Evolutionary conservation across 345 rosid species (phyloP).

Genomic region (Luvunga scandens): DNA sequence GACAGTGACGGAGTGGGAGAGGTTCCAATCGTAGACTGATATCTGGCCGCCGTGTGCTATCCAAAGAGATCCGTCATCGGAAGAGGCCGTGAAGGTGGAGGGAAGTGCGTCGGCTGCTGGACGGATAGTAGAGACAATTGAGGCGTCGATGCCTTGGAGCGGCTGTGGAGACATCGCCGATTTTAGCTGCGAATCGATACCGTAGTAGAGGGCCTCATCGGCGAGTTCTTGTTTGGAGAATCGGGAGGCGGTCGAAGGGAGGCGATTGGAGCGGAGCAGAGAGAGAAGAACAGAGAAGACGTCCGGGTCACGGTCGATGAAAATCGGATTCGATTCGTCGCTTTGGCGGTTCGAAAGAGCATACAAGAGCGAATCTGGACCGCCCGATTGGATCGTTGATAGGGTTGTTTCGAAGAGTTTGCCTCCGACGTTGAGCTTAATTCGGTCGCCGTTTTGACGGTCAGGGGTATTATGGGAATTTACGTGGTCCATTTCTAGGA

Average conservation of each 20-base stretch:
- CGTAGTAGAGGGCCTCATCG: constrained; percentile 87
- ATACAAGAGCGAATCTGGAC: constrained; percentile 76
- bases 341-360: constrained; percentile 57
- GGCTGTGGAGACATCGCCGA: constrained; percentile 65
- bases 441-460: constrained; percentile 21
- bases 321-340: constrained; percentile 44
- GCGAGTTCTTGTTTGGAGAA: constrained; percentile 84
- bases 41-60: constrained; percentile 92
- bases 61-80: constrained; percentile 72
- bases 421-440: constrained; percentile 95
- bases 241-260: constrained; percentile 55
- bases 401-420: constrained; percentile 72
- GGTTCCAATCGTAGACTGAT: constrained; percentile 74
- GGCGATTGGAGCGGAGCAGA: constrained; percentile 68
- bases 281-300: constrained; percentile 79
- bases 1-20: constrained; percentile 53
- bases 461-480: background rate
- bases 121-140: constrained; percentile 51
- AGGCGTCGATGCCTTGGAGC: constrained; percentile 70
- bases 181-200: constrained; percentile 65
- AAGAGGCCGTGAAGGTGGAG: constrained; percentile 60
- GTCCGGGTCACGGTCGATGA: constrained; percentile 95
- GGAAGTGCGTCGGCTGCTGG: constrained; percentile 72
- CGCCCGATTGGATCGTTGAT: constrained; percentile 71
- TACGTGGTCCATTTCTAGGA: background rate